Evolutionary conservation across 2,329 filamentous ascomycete genomes (phyloP).

Genomic region (Aspergillus phoenicis): DNA sequence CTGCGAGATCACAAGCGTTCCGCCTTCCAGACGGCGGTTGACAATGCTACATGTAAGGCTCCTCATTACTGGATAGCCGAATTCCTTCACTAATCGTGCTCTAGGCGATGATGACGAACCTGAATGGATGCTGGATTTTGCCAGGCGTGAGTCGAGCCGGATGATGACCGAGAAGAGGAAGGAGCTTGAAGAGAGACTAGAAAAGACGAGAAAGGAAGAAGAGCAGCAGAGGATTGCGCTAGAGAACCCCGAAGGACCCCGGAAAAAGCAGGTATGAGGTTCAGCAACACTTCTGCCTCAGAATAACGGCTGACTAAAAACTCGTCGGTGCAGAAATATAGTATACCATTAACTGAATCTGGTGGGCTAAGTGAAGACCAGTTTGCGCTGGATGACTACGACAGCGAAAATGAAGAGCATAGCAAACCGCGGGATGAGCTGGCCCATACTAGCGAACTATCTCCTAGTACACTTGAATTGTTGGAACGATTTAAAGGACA

Average conservation of each 20-base stretch:
- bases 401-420: conserved; percentile 61
- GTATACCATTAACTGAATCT: conserved; percentile 19
- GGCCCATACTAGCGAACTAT: conserved; percentile 56
- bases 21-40: conserved; percentile 57
- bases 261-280: conserved; percentile 48
- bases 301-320: neutral
- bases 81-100: conserved; percentile 5
- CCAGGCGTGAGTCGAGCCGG: conserved; percentile 67
- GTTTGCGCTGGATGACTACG: conserved; percentile 76
- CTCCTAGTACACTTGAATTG: conserved; percentile 73
- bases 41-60: conserved; percentile 47
- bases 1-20: conserved; percentile 76
- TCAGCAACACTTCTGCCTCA: neutral
- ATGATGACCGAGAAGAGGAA: conserved; percentile 68
- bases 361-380: conserved; percentile 60
- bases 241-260: conserved; percentile 49
- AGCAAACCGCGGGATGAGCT: conserved; percentile 29
- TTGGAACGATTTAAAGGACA: conserved; percentile 67
- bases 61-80: conserved; percentile 11
- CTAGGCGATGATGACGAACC: conserved; percentile 70
- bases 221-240: conserved; percentile 61
- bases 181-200: conserved; percentile 73
- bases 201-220: conserved; percentile 62
- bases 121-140: conserved; percentile 80
- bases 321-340: conserved; percentile 32